phyloP scores from a whole-genome alignment of 495 filamentous ascomycete species.

The Podospora pseudopauciseta region DNA sequence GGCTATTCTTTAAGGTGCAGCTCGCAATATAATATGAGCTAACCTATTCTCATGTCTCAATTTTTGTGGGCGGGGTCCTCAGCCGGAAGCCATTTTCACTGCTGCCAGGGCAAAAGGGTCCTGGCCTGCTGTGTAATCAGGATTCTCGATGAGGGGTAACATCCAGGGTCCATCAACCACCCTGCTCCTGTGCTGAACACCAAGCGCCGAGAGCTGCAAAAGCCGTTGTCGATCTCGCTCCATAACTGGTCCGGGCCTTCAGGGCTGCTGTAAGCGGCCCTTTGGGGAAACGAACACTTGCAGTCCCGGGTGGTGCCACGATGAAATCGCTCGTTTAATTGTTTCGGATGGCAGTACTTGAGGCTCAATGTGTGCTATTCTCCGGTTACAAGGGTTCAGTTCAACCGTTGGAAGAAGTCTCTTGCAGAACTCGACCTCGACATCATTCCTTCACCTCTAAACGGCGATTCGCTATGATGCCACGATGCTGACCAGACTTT shows the following conservation, averaged over 20 bases:
- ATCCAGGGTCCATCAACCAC: not conserved
- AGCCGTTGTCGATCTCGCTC: not conserved
- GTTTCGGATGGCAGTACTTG: not conserved
- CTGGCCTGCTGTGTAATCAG: not conserved
- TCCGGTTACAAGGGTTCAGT: not conserved
- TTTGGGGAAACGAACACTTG: not conserved
- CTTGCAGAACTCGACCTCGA: too few species aligned
- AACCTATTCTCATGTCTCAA: too few species aligned
- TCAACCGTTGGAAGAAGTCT: not conserved
- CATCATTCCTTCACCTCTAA: not conserved
- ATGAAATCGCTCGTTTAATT: not conserved
- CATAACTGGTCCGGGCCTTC: not conserved
- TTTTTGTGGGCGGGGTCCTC: too few species aligned
- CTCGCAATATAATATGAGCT: too few species aligned
- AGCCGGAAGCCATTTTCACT: too few species aligned
- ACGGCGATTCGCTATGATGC: too few species aligned
- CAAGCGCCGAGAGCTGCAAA: not conserved
- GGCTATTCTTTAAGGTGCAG: too few species aligned
- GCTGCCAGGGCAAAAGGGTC: not conserved
- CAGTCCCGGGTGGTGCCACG: not conserved
- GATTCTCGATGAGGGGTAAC: not conserved
- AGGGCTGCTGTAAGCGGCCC: not conserved
- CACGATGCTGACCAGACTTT: not conserved
- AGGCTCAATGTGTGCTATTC: not conserved
- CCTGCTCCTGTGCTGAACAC: not conserved